A percentile compares a stretch with the other conserved stretches of the same genome.
Evolutionary conservation across 768 basidiomycete genomes (phyloP).

Genomic region (Harrya chromipes): DNA sequence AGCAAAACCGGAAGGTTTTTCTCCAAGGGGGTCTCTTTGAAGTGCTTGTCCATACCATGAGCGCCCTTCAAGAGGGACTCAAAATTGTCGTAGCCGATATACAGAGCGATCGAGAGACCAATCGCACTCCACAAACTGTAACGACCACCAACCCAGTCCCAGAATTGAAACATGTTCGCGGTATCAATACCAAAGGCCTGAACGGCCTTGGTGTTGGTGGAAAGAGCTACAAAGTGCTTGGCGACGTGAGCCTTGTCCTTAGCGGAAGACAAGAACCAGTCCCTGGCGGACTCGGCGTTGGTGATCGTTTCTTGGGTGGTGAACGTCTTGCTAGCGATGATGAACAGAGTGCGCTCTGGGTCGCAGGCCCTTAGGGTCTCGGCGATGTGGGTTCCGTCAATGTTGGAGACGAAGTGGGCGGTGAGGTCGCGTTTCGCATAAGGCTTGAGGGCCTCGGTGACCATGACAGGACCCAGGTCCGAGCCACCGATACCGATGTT

Average conservation of each 20-base stretch:
- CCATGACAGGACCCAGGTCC: slow-evolving; percentile 98
- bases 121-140: slow-evolving; percentile 99
- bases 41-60: slow-evolving; percentile 97
- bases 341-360: slow-evolving; percentile 93
- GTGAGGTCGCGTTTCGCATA: slow-evolving; percentile 89
- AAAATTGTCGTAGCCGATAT: slow-evolving; percentile 94
- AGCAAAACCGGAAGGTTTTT: slow-evolving; percentile 89
- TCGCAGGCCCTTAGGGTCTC: slow-evolving; percentile 81
- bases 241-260: slow-evolving; percentile 90
- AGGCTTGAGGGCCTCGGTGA: slow-evolving; percentile 92
- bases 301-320: slow-evolving; percentile 99
- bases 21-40: slow-evolving; percentile 84
- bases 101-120: slow-evolving; percentile 90
- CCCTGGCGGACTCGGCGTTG: slow-evolving; percentile 90
- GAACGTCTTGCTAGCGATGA: slow-evolving; percentile 98
- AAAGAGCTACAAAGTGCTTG: slow-evolving; percentile 98
- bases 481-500: slow-evolving; percentile 99
- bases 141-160: slow-evolving; percentile 99
- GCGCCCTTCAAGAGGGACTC: slow-evolving; percentile 86
- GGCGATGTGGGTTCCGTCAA: slow-evolving; percentile 96
- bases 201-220: slow-evolving; percentile 93
- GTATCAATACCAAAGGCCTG: slow-evolving; percentile 88
- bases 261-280: slow-evolving; percentile 88
- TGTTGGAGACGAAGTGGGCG: slow-evolving; percentile 92
- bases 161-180: slow-evolving; percentile 99